Conservation (phyloP, 176 grass and related monocot species). For the Coix lacrymajobi region DNA sequence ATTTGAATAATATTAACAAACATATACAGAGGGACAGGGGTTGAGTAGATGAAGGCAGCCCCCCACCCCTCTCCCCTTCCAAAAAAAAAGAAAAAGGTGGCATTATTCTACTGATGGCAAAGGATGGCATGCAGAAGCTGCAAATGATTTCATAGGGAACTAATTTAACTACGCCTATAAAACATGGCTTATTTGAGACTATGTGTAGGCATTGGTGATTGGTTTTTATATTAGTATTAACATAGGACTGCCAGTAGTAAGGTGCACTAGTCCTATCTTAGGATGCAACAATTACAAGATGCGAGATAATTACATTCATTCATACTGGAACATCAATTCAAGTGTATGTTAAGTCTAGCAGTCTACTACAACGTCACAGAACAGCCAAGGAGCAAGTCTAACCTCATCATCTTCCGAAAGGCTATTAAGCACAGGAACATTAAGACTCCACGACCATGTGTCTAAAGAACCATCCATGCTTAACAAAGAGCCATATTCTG, state of each 20-base stretch:
- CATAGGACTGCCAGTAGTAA: neutral
- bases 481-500: constrained; percentile 86
- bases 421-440: constrained; percentile 91
- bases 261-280: neutral
- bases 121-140: neutral
- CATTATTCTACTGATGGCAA: neutral
- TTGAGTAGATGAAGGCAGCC: neutral
- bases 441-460: constrained; percentile 99
- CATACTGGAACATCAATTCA: neutral
- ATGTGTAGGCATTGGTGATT: neutral
- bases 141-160: neutral
- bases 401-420: constrained; percentile 92
- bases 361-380: neutral
- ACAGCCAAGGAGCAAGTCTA: constrained; percentile 1
- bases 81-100: neutral
- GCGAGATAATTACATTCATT: constrained; percentile 1
- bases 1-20: constrained; percentile 10
- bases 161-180: neutral
- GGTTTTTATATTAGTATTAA: constrained; percentile 3
- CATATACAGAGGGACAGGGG: neutral
- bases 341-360: neutral
- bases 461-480: constrained; percentile 90
- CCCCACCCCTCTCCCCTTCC: neutral
- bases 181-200: neutral
- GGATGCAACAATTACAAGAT: neutral